phyloP scores from a whole-genome alignment of 139 green algal species.

The Axilococcus clingmanii region DNA sequence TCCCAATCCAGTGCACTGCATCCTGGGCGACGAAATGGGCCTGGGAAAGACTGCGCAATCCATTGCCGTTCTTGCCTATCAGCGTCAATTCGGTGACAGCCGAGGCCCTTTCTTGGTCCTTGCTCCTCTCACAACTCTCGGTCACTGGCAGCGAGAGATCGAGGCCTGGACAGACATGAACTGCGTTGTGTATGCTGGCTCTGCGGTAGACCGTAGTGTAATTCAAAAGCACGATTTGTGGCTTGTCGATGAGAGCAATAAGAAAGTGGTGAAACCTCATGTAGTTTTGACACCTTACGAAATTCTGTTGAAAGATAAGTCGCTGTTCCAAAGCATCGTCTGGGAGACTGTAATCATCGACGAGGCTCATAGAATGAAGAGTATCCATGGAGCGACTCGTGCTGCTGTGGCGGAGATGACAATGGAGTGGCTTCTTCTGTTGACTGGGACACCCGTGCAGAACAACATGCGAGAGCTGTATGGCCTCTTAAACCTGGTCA shows the following conservation, averaged over 20 bases:
- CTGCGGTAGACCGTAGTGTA: conserved; percentile 40
- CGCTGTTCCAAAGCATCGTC: conserved; percentile 25
- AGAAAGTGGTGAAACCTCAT: conserved; percentile 30
- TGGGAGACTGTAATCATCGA: conserved; percentile 45
- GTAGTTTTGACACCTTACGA: conserved; percentile 78
- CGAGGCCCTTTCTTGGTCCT: conserved; percentile 81
- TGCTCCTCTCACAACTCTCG: conserved; percentile 84
- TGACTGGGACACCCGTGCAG: conserved; percentile 88
- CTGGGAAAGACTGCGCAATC: conserved; percentile 79
- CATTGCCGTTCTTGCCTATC: conserved; percentile 59
- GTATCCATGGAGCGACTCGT: conserved; percentile 39
- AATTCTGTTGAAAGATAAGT: conserved; percentile 26
- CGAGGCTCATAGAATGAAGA: conserved; percentile 76
- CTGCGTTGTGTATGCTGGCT: conserved; percentile 65
- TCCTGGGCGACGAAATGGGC: conserved; percentile 94
- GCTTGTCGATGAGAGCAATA: background rate
- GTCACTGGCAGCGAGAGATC: conserved; percentile 88
- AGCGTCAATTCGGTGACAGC: conserved; percentile 38
- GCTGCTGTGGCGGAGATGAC: conserved; percentile 36
- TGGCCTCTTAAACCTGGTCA: conserved; percentile 73
- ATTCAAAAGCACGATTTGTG: conserved; percentile 61
- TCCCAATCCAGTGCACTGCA: conserved; percentile 70
- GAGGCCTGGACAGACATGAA: conserved; percentile 84
- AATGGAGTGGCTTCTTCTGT: conserved; percentile 70
- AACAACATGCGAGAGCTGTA: conserved; percentile 91